Percentiles rank a stretch among this genome's conserved stretches.
These are phyloP conservation scores for Helotiales sp. DNA, from an alignment of 2,329 filamentous ascomycete species.

Conservation along the genomic window DNA sequence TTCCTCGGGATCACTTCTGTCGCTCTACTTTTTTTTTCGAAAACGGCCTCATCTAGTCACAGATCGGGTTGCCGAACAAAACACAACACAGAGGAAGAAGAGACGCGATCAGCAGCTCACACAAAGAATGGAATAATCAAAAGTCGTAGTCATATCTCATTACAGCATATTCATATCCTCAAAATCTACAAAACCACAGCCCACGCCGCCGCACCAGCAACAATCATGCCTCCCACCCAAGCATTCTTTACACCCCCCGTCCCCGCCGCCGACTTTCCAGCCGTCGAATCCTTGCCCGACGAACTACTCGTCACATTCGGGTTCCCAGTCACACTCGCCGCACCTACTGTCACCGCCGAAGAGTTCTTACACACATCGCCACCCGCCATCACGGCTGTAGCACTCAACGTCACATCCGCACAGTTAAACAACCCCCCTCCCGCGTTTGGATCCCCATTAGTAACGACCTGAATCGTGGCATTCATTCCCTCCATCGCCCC, in stretches of 20 bases:
- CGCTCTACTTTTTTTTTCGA: no score
- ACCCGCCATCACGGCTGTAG: slow-evolving; percentile 51
- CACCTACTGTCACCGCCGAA: slow-evolving; percentile 48
- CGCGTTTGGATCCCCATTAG: slow-evolving; percentile 61
- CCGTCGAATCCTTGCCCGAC: background rate
- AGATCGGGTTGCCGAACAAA: no score
- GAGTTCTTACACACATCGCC: slow-evolving; percentile 62
- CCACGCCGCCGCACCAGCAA: slow-evolving; percentile 14
- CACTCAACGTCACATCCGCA: slow-evolving; percentile 72
- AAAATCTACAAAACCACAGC: slow-evolving; percentile 16
- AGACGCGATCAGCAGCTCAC: no score
- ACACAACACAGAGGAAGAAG: no score
- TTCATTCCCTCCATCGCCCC: slow-evolving; percentile 61
- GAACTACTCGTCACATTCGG: slow-evolving; percentile 15
- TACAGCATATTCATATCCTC: background rate
- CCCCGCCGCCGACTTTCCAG: background rate
- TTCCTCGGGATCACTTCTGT: no score
- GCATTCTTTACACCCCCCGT: background rate
- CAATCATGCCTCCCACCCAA: slow-evolving; percentile 4
- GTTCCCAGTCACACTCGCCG: slow-evolving; percentile 6
- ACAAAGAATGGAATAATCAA: background rate
- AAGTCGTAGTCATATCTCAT: background rate
- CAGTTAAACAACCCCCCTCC: slow-evolving; percentile 74
- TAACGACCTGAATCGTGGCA: slow-evolving; percentile 74
- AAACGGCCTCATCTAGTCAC: no score